Base-by-base conservation (phyloP, 495 filamentous ascomycete species). In the Cairneyella variabilis region DNA sequence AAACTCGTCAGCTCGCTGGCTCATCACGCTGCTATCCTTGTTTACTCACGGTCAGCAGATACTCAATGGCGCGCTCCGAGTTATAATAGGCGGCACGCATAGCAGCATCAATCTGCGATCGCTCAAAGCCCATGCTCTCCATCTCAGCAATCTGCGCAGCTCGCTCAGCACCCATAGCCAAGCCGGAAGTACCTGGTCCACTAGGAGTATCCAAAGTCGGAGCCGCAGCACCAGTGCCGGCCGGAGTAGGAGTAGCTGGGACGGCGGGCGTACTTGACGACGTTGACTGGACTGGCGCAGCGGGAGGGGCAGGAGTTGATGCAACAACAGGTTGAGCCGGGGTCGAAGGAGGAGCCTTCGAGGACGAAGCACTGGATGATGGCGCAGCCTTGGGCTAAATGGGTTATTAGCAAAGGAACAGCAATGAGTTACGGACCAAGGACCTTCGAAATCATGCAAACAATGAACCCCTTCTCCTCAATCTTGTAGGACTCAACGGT, bases 401-500 rank as follows among this genome's bases (percentile, higher is more conserved):
- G 37, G 51, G 9, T 23, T 8, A 58, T 71, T 54, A 67, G 57
- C 28, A 56, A 48, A 14, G 40, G 11, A 41, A 11, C 39, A 55
- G 22, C 3, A 32, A 25, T 4, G 3, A 22, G 14, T n/a, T n/a
- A n/a, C 28, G 34, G 42, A 28, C 11, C 7, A 26, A 32, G 12
- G 79, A 96, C 92, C 88, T 97, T 97, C 53, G 84, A 85, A 39
- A 93, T 82, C 81, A 98, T 93, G 70, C 93, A 98, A 38, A 98
- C 95, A 61, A 98, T 86, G 68, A 96, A 97, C 21, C 93, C 93
- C 79, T 97, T 98, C 79, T 97, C 93, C 72, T 98, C 92, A 53
- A 98, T 96, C 72, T 86, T 95, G 75, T 96, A 97, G 4, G 86
- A 88, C 66, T 91, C 90, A 59, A 97, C 85, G 14, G 92, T 92